Percentiles rank a stretch among this genome's conserved stretches.
phyloP scores from a whole-genome alignment of 1,284 basidiomycete species.

The Marasmius sp. region DNA sequence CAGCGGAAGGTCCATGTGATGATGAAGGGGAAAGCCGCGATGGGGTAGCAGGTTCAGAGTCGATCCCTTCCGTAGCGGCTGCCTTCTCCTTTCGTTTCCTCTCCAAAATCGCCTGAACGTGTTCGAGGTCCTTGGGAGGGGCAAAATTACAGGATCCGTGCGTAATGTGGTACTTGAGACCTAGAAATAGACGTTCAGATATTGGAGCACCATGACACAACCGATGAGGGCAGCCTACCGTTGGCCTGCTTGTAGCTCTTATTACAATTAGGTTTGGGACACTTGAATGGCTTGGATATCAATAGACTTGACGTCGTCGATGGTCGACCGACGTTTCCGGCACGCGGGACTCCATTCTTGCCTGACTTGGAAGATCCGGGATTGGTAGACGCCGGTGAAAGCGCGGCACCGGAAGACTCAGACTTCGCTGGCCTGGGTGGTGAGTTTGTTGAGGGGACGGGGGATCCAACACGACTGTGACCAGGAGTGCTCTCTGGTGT shows the following conservation, averaged over 20 bases:
- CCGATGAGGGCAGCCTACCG: conserved; percentile 24
- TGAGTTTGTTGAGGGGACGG: conserved; percentile 4
- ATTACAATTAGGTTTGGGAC: conserved; percentile 96
- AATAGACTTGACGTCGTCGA: conserved; percentile 9
- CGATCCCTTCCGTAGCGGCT: background rate
- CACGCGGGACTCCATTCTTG: background rate
- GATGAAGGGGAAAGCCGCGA: conserved; percentile 35
- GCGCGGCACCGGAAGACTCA: background rate
- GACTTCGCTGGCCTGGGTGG: background rate
- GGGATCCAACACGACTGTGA: conserved; percentile 16
- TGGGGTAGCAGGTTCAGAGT: background rate
- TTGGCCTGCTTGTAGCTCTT: conserved; percentile 97
- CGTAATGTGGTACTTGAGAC: conserved; percentile 95
- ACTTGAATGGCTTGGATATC: conserved; percentile 89
- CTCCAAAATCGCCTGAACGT: conserved; percentile 66
- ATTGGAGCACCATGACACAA: background rate
- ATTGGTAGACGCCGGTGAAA: conserved; percentile 4
- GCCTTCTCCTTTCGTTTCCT: conserved; percentile 37
- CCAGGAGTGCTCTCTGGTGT: conserved; percentile 25
- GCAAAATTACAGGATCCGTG: conserved; percentile 94
- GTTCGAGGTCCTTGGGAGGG: conserved; percentile 77
- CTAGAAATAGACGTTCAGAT: conserved; percentile 24
- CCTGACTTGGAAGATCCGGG: conserved; percentile 22
- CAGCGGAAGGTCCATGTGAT: conserved; percentile 13
- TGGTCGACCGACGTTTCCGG: background rate